Base-by-base conservation (phyloP, 2,329 filamentous ascomycete genomes). In the Akanthomyces muscarius region DNA sequence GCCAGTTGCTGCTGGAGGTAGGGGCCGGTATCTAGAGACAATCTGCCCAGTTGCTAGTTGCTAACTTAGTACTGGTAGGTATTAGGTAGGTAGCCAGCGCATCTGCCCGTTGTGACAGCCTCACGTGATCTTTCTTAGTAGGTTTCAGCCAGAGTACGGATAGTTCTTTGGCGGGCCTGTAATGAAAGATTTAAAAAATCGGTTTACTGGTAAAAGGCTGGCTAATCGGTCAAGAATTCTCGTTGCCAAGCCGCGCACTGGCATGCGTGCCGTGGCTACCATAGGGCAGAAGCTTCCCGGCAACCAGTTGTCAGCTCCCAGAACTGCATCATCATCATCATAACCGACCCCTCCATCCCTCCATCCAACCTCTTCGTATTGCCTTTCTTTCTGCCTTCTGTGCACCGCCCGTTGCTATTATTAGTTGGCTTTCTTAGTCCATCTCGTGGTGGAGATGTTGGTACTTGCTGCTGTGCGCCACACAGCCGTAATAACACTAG, bases 361-460 rank as follows among this genome's bases (percentile, higher is more conserved):
- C 14, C 4, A 10, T 36, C n/a, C 28, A 52, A 23, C 38, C 38
- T 41, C 38, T 41, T 41, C 38, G 38, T 5, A 41, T 41, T 36
- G 30, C 50, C 50, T 23, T 52, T 51, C 13, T n/a, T 45, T 21
- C 42, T 45, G 42, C 38, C 38, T 48, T 48, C 8, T 4, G 3
- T 56, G 28, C 54, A 56, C 54, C 41, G 54, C 54, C 54, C 42
- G 54, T 45, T 56, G 25, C 54, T 56, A 48, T 48, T 48, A 25
- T 48, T 48, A 48, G 45, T 25, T 18, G 45, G 13, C 23, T 33
- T 56, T 45, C 25, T 56, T 56, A 45, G 25, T 44, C 38, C 54
- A 21, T 61, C 28, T 53, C 4, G 8, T 36, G 47, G 48, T 30
- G 58, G 28, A 53, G 25, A 28, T 54, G 23, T 36, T 10, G 28